phyloP scores from a whole-genome alignment of 345 rosid genomes.

The Ceriops zippeliana region DNA sequence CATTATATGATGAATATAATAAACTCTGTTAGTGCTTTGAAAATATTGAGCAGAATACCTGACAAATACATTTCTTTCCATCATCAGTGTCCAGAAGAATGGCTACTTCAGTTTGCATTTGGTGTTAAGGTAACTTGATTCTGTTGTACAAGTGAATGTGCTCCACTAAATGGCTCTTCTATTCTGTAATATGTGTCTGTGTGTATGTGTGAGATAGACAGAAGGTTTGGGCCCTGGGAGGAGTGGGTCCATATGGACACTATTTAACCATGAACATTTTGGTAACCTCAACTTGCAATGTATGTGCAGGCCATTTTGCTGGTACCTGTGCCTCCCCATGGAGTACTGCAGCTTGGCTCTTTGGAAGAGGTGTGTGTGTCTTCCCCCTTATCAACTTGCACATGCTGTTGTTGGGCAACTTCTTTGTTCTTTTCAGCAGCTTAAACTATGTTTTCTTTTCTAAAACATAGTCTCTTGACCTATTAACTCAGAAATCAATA shows the following conservation, averaged over 20 bases:
- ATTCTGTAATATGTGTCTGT: not conserved
- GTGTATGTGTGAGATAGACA: not conserved
- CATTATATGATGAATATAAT: not conserved
- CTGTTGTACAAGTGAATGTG: too few species aligned
- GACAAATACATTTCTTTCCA: constrained; percentile 11
- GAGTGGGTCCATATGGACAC: not conserved
- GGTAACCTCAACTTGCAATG: constrained; percentile 6
- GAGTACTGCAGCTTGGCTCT: constrained; percentile 73
- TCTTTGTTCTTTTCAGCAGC: not conserved
- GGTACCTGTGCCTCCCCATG: constrained; percentile 55
- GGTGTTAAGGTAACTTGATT: constrained; percentile 55
- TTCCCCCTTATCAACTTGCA: constrained; percentile 1
- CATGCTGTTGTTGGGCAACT: constrained; percentile 4
- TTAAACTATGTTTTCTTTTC: not conserved
- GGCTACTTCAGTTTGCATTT: constrained; percentile 55
- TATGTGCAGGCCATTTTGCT: constrained; percentile 53
- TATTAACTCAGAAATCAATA: not conserved
- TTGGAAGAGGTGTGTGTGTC: constrained; percentile 40
- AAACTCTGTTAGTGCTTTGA: not conserved
- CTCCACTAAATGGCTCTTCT: not conserved
- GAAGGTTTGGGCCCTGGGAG: not conserved
- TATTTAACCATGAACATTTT: not conserved
- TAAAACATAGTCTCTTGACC: not conserved
- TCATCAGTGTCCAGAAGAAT: constrained; percentile 58
- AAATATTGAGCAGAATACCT: not conserved